These are phyloP conservation scores for Paracoccidioides brasiliensis DNA, from an alignment of 2,329 filamentous ascomycete species.

Conservation along the genomic window DNA sequence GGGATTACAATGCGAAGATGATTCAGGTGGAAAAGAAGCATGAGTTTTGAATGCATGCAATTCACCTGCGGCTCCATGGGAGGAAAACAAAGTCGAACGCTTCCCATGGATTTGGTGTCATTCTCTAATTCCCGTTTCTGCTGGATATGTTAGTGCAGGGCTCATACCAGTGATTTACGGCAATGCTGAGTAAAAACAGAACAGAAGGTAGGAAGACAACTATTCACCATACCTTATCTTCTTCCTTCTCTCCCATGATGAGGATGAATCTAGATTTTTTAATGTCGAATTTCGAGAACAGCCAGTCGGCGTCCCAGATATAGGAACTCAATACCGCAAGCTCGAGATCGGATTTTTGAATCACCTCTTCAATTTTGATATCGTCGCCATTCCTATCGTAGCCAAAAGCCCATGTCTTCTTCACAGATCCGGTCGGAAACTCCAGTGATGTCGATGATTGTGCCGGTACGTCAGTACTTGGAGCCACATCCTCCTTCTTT, in stretches of 20 bases:
- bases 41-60: constrained; percentile 88
- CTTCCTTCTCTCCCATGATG: constrained; percentile 47
- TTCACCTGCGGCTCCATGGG: constrained; percentile 57
- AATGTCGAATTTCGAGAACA: constrained; percentile 56
- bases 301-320: constrained; percentile 72
- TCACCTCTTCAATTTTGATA: constrained; percentile 75
- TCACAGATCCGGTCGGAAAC: constrained; percentile 54
- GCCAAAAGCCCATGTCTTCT: constrained; percentile 64
- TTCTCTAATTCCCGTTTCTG: constrained; percentile 27
- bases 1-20: constrained; percentile 73
- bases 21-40: constrained; percentile 64
- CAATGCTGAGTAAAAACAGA: background rate
- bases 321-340: constrained; percentile 77
- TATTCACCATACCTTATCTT: constrained; percentile 25
- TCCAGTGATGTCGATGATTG: constrained; percentile 17
- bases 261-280: constrained; percentile 49
- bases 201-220: background rate
- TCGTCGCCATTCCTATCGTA: constrained; percentile 51
- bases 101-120: constrained; percentile 32
- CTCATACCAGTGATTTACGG: background rate
- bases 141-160: constrained; percentile 1
- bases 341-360: constrained; percentile 58
- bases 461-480: background rate
- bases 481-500: background rate
- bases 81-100: constrained; percentile 64